phyloP scores from a whole-genome alignment of 257 asterid genomes.

The Buddleja alternifolia region DNA sequence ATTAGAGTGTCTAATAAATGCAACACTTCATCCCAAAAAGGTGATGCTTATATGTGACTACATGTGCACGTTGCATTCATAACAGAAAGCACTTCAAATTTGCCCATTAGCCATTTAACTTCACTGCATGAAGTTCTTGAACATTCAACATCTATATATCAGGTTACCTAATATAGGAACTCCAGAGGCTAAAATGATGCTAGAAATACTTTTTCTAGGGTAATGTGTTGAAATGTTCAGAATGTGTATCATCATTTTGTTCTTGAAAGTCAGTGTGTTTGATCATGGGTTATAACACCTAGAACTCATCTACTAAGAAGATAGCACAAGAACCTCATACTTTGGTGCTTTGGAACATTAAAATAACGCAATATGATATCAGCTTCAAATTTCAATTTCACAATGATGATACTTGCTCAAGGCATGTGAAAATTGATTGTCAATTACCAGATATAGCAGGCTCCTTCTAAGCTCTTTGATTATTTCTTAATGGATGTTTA shows the following conservation, averaged over 20 bases:
- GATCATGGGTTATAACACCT: background rate
- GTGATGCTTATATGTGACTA: constrained; percentile 6
- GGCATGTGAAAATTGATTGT: too few relatives aligned
- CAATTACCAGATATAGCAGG: too few relatives aligned
- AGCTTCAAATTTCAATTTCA: constrained; percentile 6
- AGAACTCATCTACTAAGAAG: background rate
- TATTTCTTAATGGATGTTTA: too few relatives aligned
- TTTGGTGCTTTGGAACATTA: constrained; percentile 13
- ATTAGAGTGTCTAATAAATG: background rate
- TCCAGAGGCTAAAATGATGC: constrained; percentile 7
- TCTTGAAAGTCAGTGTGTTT: background rate
- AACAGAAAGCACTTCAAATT: constrained; percentile 6
- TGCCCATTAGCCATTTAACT: background rate
- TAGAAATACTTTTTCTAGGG: background rate
- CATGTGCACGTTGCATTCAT: constrained; percentile 17
- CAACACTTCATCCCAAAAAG: constrained; percentile 18
- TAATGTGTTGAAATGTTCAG: background rate
- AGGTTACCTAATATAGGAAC: background rate
- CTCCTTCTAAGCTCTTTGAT: too few relatives aligned
- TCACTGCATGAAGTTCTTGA: constrained; percentile 16
- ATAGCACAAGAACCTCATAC: background rate
- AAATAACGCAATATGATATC: constrained; percentile 10
- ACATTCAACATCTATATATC: background rate
- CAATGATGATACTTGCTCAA: too few relatives aligned
- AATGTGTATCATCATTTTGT: constrained; percentile 8